Conservation (phyloP, 179 eudicot genomes). For the Camellia oleifera region DNA sequence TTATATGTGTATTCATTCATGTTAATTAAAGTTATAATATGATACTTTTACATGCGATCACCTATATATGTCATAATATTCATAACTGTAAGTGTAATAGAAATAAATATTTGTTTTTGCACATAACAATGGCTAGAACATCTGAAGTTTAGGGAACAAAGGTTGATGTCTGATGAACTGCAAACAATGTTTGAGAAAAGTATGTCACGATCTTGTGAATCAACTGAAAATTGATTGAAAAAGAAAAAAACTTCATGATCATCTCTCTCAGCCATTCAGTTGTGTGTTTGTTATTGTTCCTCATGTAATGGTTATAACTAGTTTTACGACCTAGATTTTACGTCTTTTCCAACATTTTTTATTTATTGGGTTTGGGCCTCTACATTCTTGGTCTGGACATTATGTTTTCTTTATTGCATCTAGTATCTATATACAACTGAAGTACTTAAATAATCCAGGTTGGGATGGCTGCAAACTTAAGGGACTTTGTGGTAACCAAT, state of each 20-base stretch:
- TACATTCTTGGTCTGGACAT: background rate
- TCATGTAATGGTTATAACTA: background rate
- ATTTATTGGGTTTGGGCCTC: slow-evolving; percentile 4
- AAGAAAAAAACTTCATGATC: too few relatives aligned
- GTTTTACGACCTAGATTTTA: background rate
- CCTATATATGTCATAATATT: too few relatives aligned
- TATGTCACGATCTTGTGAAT: background rate
- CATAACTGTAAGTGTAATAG: too few relatives aligned
- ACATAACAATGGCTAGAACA: too few relatives aligned
- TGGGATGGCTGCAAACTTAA: slow-evolving; percentile 94
- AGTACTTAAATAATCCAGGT: slow-evolving; percentile 45
- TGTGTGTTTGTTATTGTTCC: background rate
- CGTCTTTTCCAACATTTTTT: background rate
- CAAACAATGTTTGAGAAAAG: background rate
- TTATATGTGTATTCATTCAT: too few relatives aligned
- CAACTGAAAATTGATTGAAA: background rate
- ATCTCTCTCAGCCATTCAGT: background rate
- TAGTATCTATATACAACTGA: background rate
- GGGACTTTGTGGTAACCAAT: slow-evolving; percentile 69
- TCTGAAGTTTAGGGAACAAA: too few relatives aligned
- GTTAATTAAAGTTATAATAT: too few relatives aligned
- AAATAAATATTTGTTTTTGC: too few relatives aligned
- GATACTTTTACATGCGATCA: background rate
- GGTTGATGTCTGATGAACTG: background rate
- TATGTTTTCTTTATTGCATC: slow-evolving; percentile 1